Base-by-base conservation (phyloP, 352 stramenopile genomes). In the Globisporangium paddicum region DNA sequence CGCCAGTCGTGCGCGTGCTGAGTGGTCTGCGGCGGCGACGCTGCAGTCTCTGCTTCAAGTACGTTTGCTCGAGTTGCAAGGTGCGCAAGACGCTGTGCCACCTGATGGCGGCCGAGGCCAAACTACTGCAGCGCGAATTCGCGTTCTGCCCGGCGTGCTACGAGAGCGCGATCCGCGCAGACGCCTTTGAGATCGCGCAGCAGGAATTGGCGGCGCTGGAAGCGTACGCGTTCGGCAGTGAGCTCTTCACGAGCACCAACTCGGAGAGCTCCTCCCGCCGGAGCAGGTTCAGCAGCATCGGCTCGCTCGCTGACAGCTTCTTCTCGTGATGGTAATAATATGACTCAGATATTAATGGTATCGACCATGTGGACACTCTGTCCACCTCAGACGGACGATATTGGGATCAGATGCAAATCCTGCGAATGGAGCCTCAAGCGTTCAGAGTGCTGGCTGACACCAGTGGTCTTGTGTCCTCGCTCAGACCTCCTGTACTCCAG, bases 41-140 rank as follows among this genome's bases (percentile, higher is more conserved):
- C 53, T 60, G 53, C 28, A 60, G 41, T 7, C 28, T 60, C n/a
- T 60, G 53, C 28, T 42, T 18, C 26, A 37, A 28, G n/a, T 60
- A 60, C 28, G 45, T 60, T 28, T 60, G 53, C 41, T 60, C 53
- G 13, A 21, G 11, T 10, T 60, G 53, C 26, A 47, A 54, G 47
- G 14, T 41, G 26, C 28, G 47, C n/a, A 54, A 54, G 47, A 54
- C 26, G 26, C 46, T 52, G 16, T 19, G 30, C 25, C 46, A 54
- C 11, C 47, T 54, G 18, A 54, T n/a, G n/a, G 40, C 47, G 0
- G 28, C 47, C 18, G 28, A 54, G 28, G 16, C 47, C 18, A 54
- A 54, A n/a, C 47, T 54, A n/a, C n/a, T 54, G 18, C 28, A 54
- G 47, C 47, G 47, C 47, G 47, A 54, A n/a, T 54, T 54, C 10